Percentiles rank a stretch among this genome's conserved stretches.
phyloP scores from a whole-genome alignment of 2,329 filamentous ascomycete genomes.

The Botryotinia calthae region DNA sequence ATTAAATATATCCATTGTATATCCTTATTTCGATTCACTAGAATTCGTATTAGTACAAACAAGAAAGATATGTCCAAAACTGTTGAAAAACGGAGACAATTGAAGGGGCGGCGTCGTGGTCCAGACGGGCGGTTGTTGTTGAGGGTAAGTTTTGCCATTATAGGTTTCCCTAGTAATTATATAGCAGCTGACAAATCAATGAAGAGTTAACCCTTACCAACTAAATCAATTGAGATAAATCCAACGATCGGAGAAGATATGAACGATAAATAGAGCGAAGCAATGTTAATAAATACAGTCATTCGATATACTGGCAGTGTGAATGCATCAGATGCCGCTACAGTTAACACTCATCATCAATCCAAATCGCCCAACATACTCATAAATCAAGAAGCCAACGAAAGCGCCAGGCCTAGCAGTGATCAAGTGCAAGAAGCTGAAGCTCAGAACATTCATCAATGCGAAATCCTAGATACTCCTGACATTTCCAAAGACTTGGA shows the following conservation, averaged over 20 bases:
- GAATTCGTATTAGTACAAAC: neutral
- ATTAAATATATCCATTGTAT: neutral
- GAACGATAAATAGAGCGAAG: neutral
- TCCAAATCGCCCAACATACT: neutral
- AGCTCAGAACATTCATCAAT: neutral
- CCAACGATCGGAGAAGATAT: neutral
- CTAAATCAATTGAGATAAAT: neutral
- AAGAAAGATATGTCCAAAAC: neutral
- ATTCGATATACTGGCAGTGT: neutral
- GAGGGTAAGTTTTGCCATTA: neutral
- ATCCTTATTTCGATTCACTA: neutral
- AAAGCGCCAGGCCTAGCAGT: neutral
- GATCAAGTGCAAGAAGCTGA: neutral
- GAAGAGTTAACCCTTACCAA: neutral
- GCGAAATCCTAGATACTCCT: neutral
- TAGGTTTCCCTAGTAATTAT: neutral
- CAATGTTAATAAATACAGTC: neutral
- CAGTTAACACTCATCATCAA: neutral
- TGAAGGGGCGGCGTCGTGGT: no score
- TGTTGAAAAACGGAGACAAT: neutral
- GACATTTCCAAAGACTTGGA: neutral
- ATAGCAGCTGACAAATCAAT: neutral
- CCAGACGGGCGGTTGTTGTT: no score
- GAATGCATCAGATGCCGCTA: neutral
- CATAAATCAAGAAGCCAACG: neutral